Conservation (phyloP, 441 rosid species). For the Gossypium davidsonii region DNA sequence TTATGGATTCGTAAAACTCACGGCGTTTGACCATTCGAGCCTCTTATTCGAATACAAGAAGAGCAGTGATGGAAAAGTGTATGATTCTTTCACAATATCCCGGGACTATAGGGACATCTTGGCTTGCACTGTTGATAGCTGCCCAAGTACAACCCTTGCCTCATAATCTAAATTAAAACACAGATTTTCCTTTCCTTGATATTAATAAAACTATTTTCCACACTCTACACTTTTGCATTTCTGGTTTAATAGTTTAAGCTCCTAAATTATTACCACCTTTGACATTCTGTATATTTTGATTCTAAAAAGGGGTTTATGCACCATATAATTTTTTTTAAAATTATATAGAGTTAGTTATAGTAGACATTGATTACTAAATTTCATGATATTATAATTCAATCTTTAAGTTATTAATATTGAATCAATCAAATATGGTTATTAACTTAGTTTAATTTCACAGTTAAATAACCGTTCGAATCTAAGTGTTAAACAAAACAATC, state of each 20-base stretch:
- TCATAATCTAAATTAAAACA: conserved; percentile 12
- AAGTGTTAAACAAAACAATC: too few relatives aligned
- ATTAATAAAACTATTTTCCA: neutral
- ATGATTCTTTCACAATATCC: conserved; percentile 64
- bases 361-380: too few relatives aligned
- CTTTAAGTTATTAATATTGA: too few relatives aligned
- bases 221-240: neutral
- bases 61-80: conserved; percentile 69
- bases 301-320: neutral
- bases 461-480: too few relatives aligned
- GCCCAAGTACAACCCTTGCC: conserved; percentile 59
- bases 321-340: too few relatives aligned
- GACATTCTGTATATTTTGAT: neutral
- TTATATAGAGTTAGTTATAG: too few relatives aligned
- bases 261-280: neutral
- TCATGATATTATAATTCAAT: too few relatives aligned
- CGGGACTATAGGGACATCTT: conserved; percentile 60
- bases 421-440: too few relatives aligned
- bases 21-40: conserved; percentile 55
- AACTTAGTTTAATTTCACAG: too few relatives aligned
- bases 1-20: conserved; percentile 62
- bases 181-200: neutral
- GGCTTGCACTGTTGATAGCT: conserved; percentile 61
- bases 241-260: neutral
- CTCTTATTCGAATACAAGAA: conserved; percentile 75